These are phyloP conservation scores for Barbarea vulgaris DNA, from an alignment of 345 rosid genomes.

Conservation along the genomic window DNA sequence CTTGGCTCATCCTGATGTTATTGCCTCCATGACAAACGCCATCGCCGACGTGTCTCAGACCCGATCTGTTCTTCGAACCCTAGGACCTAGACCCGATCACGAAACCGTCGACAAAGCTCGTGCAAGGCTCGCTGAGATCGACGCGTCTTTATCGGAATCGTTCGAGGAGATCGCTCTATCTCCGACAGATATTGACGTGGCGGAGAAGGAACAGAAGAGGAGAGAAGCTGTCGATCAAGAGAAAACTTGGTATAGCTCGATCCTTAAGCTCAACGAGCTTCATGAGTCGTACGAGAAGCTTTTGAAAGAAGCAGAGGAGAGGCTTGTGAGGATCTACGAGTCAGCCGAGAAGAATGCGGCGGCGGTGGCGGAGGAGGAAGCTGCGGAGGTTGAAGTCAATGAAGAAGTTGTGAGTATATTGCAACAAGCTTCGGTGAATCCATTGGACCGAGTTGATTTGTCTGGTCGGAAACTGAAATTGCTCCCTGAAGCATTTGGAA, in stretches of 20 bases:
- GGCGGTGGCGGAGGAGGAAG: conserved; percentile 34
- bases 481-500: conserved; percentile 87
- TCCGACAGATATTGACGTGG: conserved; percentile 52
- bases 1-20: conserved; percentile 61
- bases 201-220: conserved; percentile 61
- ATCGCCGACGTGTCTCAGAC: conserved; percentile 77
- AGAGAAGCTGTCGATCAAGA: conserved; percentile 65
- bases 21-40: conserved; percentile 76
- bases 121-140: conserved; percentile 61
- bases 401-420: conserved; percentile 67
- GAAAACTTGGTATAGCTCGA: conserved; percentile 48
- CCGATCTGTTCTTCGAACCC: conserved; percentile 73
- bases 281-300: conserved; percentile 74
- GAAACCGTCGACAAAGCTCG: conserved; percentile 82
- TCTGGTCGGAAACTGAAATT: conserved; percentile 55
- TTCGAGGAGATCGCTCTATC: conserved; percentile 79
- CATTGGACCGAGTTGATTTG: conserved; percentile 71
- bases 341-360: conserved; percentile 46
- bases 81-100: conserved; percentile 94
- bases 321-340: conserved; percentile 70
- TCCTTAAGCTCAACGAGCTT: conserved; percentile 79
- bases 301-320: conserved; percentile 79
- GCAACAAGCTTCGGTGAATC: conserved; percentile 55
- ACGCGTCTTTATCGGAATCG: conserved; percentile 54
- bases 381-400: conserved; percentile 44